phyloP scores from a whole-genome alignment of 2,329 filamentous ascomycete genomes.

The Parastagonospora avenae region DNA sequence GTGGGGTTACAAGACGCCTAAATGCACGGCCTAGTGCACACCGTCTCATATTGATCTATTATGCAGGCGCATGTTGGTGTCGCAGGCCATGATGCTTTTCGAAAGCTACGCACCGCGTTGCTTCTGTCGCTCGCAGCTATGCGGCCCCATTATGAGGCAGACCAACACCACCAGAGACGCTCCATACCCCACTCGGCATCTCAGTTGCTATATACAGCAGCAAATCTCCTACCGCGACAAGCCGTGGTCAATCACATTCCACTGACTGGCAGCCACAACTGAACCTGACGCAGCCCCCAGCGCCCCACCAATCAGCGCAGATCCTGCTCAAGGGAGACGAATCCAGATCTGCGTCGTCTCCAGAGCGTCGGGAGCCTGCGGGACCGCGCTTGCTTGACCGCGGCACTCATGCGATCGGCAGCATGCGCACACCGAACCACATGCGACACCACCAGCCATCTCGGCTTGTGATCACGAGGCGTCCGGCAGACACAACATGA shows the following conservation, averaged over 20 bases:
- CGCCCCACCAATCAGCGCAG: slow-evolving; percentile 13
- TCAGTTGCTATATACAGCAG: slow-evolving; percentile 2
- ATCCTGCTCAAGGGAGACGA: slow-evolving; percentile 25
- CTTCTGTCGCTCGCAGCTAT: slow-evolving; percentile 6
- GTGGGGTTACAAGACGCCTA: slow-evolving; percentile 3
- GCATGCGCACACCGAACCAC: not conserved
- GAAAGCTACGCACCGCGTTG: slow-evolving; percentile 1
- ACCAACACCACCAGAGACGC: not conserved
- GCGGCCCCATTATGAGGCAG: slow-evolving; percentile 7
- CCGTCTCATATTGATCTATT: slow-evolving; percentile 1
- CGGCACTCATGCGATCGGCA: slow-evolving; percentile 3
- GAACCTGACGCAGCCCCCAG: slow-evolving; percentile 8
- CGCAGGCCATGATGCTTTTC: not conserved
- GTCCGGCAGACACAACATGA: slow-evolving; percentile 1
- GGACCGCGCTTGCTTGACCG: slow-evolving; percentile 1
- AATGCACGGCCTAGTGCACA: not conserved
- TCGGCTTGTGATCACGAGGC: not conserved
- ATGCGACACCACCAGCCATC: slow-evolving; percentile 2
- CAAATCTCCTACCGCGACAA: slow-evolving; percentile 4
- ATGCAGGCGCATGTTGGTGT: slow-evolving; percentile 5
- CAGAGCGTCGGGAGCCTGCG: slow-evolving; percentile 16
- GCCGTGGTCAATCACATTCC: not conserved
- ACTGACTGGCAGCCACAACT: slow-evolving; percentile 5
- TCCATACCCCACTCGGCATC: not conserved
- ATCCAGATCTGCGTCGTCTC: slow-evolving; percentile 20